These are phyloP conservation scores for Capsella bursapastoris DNA, from an alignment of 345 rosid genomes.

Conservation along the genomic window DNA sequence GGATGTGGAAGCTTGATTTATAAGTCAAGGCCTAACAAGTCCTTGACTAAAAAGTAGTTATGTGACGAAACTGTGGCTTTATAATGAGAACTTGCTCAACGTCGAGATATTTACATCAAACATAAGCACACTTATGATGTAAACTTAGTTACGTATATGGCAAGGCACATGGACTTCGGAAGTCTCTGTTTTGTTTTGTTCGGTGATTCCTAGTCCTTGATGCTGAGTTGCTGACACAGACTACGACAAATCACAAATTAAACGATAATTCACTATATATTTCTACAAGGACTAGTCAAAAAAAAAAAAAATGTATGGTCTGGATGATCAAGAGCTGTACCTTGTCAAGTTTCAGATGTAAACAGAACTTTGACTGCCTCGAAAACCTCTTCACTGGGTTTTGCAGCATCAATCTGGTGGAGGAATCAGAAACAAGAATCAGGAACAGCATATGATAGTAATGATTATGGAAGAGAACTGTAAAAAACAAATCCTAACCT, in stretches of 20 bases:
- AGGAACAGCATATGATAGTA: background rate
- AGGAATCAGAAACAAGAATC: conserved; percentile 20
- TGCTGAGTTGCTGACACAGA: background rate
- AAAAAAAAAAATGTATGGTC: background rate
- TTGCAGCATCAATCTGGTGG: conserved; percentile 70
- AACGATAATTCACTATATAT: background rate
- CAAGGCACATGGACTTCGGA: conserved; percentile 14
- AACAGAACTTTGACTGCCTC: conserved; percentile 59
- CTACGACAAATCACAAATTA: background rate
- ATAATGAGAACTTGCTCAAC: background rate
- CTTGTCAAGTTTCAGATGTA: conserved; percentile 54
- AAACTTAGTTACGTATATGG: conserved; percentile 15
- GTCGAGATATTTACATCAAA: background rate
- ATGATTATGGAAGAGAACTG: background rate
- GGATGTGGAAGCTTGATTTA: background rate
- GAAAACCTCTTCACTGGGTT: conserved; percentile 66
- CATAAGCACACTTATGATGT: background rate
- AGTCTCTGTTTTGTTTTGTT: conserved; percentile 30
- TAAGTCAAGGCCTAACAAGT: background rate
- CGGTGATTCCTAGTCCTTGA: conserved; percentile 2
- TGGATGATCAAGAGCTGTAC: conserved; percentile 30
- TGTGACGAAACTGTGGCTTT: background rate
- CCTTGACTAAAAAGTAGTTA: background rate
- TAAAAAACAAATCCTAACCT: conserved; percentile 49
- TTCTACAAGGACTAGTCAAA: background rate